Evolutionary conservation across 306 rosid genomes (phyloP).

Genomic region (Acmispon strigosus): DNA sequence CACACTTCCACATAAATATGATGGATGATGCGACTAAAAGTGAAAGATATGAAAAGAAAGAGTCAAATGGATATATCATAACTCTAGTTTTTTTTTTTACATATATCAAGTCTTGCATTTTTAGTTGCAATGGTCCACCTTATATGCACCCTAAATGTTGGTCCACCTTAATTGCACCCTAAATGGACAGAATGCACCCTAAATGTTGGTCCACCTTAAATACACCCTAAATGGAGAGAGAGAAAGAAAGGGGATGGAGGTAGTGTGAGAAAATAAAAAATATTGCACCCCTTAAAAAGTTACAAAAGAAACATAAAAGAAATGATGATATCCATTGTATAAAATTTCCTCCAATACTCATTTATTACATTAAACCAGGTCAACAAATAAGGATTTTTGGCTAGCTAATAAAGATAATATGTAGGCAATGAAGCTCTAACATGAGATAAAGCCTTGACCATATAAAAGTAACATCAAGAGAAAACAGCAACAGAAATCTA

Average conservation of each 20-base stretch:
- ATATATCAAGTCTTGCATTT: too few species aligned
- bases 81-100: too few species aligned
- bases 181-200: too few species aligned
- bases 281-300: background rate
- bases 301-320: background rate
- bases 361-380: constrained; percentile 42
- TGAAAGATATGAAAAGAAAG: too few species aligned
- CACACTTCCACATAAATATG: too few species aligned
- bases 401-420: constrained; percentile 33
- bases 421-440: constrained; percentile 23
- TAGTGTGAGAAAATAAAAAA: background rate
- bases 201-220: too few species aligned
- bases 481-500: constrained; percentile 26
- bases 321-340: constrained; percentile 27
- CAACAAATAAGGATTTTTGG: constrained; percentile 33
- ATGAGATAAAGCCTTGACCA: constrained; percentile 22
- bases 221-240: background rate
- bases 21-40: too few species aligned
- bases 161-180: too few species aligned
- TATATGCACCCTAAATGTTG: too few species aligned
- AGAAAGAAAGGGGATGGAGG: background rate
- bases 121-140: too few species aligned
- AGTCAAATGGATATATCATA: too few species aligned
- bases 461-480: constrained; percentile 3
- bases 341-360: constrained; percentile 22